Evolutionary conservation across 306 rosid species (phyloP).

Genomic region (Vigna angularis): DNA sequence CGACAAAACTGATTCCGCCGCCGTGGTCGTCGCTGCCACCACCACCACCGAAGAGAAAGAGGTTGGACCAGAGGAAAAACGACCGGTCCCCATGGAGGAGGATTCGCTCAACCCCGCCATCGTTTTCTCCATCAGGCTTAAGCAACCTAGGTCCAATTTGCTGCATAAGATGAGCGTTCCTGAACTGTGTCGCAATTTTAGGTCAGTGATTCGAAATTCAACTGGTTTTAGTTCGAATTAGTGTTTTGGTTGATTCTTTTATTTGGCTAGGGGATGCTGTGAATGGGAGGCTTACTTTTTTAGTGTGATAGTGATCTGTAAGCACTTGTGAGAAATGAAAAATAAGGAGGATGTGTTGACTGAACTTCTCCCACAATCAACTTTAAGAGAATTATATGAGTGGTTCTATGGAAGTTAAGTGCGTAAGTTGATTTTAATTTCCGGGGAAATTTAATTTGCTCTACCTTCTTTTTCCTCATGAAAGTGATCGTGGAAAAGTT

Average conservation of each 20-base stretch:
- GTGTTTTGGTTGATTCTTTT: background rate
- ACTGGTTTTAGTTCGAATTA: slow-evolving; percentile 10
- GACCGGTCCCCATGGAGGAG: slow-evolving; percentile 69
- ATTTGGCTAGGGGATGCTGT: background rate
- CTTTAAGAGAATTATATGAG: no score
- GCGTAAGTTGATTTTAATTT: background rate
- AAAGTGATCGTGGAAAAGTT: background rate
- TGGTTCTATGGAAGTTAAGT: background rate
- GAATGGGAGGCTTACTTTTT: background rate
- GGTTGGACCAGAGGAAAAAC: slow-evolving; percentile 41
- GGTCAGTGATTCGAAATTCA: slow-evolving; percentile 48
- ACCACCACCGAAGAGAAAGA: slow-evolving; percentile 52
- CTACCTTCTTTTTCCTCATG: background rate
- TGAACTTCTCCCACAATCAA: background rate
- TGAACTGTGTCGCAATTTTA: slow-evolving; percentile 95
- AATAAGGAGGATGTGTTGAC: background rate
- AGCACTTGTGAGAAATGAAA: background rate
- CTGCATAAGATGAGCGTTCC: slow-evolving; percentile 95
- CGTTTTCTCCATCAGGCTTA: slow-evolving; percentile 83
- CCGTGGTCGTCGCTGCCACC: slow-evolving; percentile 16
- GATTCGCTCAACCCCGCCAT: slow-evolving; percentile 73
- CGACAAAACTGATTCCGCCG: slow-evolving; percentile 52
- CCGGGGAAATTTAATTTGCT: background rate
- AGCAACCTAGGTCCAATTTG: slow-evolving; percentile 81
- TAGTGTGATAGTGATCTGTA: background rate